phyloP scores from a whole-genome alignment of 805 yeast species.

The Brettanomyces naardenensis region DNA sequence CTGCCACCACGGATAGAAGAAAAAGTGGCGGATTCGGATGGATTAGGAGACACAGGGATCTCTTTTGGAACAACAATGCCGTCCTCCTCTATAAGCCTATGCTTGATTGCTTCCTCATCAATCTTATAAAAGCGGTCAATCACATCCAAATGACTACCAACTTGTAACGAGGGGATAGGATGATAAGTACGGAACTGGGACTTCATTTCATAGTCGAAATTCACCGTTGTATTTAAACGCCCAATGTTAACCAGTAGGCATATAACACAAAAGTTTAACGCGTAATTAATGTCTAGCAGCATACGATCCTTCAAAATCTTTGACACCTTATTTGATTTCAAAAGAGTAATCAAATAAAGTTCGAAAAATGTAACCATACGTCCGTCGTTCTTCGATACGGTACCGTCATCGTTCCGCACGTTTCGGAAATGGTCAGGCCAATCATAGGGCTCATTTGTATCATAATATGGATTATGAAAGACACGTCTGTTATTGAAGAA shows the following conservation, averaged over 20 bases:
- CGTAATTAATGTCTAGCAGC: slow-evolving; percentile 42
- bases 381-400: slow-evolving; percentile 19
- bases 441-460: slow-evolving; percentile 26
- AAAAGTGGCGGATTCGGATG: neutral
- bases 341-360: slow-evolving; percentile 71
- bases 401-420: slow-evolving; percentile 19
- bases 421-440: slow-evolving; percentile 27
- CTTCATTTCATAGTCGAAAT: slow-evolving; percentile 92
- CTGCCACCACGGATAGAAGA: slow-evolving; percentile 18
- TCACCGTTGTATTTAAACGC: slow-evolving; percentile 88
- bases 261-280: slow-evolving; percentile 27
- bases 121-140: slow-evolving; percentile 20
- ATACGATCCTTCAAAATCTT: slow-evolving; percentile 75
- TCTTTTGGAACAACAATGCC: neutral
- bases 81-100: slow-evolving; percentile 14
- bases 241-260: slow-evolving; percentile 88
- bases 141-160: slow-evolving; percentile 38
- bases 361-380: slow-evolving; percentile 71
- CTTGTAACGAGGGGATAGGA: slow-evolving; percentile 84
- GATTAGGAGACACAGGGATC: neutral
- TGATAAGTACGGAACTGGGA: slow-evolving; percentile 89
- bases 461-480: slow-evolving; percentile 55
- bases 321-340: slow-evolving; percentile 77
- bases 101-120: slow-evolving; percentile 10
- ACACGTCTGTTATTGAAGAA: slow-evolving; percentile 58